Base-by-base conservation (phyloP, 768 basidiomycete genomes). In the Dentipellis fragilis region DNA sequence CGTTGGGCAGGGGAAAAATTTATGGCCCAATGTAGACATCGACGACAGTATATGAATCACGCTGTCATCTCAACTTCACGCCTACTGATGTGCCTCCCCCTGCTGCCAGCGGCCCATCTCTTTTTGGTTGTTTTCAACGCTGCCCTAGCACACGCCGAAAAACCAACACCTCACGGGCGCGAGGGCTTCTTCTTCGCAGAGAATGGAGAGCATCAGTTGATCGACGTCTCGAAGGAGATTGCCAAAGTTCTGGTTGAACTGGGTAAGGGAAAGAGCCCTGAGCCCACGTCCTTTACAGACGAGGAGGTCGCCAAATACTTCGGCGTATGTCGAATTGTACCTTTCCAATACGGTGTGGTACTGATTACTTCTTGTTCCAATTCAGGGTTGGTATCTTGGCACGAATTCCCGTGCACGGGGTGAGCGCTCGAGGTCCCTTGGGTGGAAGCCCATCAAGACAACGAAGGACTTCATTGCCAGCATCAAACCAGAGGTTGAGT, bases 21-120 rank as follows among this genome's bases (percentile, higher is more conserved):
- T 80, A 5, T 87, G 82, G 84, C 74, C 77, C 0, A 70, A 80
- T 57, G 77, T 84, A n/a, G 74, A 82, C 57, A 73, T 83, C 52
- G 67, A 75, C 46, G 81, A 84, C 36, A 67, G 81, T 80, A 54
- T 53, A 57, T 60, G 12, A 7, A 11, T 3, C 3, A 6, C 3
- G 29, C 29, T 6, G 3, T 29, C 29, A 3, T 29, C 29, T 29
- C 29, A 29, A 29, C 29, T 6, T 6, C 3, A 29, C 29, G 29
- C 29, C 29, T 29, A 6, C 29, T 29, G 29, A 29, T 6, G 29
- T 10, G 35, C n/a, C n/a, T n/a, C n/a, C n/a, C n/a, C n/a, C n/a
- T n/a, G n/a, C 6, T 19, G 23, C 6, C 59, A 80, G 78, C 72
- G 19, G 72, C 73, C 8, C 70, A 76, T n/a, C 59, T 78, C 1